phyloP scores from a whole-genome alignment of 2,329 filamentous ascomycete genomes.

The Xylariaceae sp. region DNA sequence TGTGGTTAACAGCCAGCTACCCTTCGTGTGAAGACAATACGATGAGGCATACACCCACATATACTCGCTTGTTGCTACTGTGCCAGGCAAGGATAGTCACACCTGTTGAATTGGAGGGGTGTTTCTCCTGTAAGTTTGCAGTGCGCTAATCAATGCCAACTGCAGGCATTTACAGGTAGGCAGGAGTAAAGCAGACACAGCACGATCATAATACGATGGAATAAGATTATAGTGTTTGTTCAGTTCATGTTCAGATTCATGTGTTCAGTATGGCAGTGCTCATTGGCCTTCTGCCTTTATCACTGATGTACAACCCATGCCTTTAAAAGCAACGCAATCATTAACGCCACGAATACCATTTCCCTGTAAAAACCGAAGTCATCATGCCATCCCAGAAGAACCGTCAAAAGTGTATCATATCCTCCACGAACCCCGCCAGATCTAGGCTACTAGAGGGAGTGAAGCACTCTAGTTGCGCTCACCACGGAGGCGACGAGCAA shows the following conservation, averaged over 20 bases:
- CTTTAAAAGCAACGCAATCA: constrained; percentile 48
- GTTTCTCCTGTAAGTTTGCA: no score
- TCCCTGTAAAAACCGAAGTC: constrained; percentile 49
- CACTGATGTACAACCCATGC: constrained; percentile 52
- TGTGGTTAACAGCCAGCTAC: no score
- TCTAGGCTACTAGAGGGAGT: constrained; percentile 32
- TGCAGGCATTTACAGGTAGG: not conserved
- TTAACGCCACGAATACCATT: constrained; percentile 51
- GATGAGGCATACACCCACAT: no score
- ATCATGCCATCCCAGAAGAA: constrained; percentile 51
- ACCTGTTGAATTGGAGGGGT: no score
- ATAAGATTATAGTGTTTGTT: constrained; percentile 35
- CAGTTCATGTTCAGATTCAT: constrained; percentile 43
- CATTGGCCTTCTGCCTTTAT: constrained; percentile 36
- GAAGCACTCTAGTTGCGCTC: constrained; percentile 76
- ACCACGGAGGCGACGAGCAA: constrained; percentile 92
- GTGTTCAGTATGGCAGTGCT: constrained; percentile 44
- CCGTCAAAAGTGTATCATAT: constrained; percentile 44
- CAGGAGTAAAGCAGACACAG: not conserved
- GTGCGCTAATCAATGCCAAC: no score
- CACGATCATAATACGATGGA: no score
- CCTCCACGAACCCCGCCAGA: constrained; percentile 38
- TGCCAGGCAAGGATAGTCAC: no score
- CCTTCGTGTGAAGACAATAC: no score
- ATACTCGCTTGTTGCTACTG: no score